Evolutionary conservation across 176 grass and related monocot species (phyloP).

Genomic region (Elymus sibiricus): DNA sequence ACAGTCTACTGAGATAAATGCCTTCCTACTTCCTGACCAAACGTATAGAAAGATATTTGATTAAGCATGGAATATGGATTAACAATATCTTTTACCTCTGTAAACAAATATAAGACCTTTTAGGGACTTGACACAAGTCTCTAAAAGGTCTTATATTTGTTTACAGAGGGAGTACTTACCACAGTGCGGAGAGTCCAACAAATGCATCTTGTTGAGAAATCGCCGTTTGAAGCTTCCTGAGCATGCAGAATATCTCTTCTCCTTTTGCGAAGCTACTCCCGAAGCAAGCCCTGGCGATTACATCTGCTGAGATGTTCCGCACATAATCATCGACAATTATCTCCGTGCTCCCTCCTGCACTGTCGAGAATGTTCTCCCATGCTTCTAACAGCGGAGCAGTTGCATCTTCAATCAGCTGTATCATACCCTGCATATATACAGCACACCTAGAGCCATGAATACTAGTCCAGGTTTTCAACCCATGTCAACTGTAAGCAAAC

Average conservation of each 20-base stretch:
- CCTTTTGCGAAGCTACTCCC: constrained; percentile 68
- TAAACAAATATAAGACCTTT: no score
- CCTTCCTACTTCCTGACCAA: neutral
- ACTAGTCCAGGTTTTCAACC: neutral
- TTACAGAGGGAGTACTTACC: constrained; percentile 15
- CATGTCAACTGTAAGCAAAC: constrained; percentile 16
- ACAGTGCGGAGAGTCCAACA: constrained; percentile 36
- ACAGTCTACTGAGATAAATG: neutral
- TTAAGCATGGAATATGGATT: neutral
- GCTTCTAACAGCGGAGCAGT: constrained; percentile 36
- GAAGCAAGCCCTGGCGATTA: constrained; percentile 70
- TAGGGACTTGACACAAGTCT: no score
- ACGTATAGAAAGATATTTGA: neutral
- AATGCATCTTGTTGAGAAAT: constrained; percentile 36
- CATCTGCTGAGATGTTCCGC: constrained; percentile 63
- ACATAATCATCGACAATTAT: constrained; percentile 66
- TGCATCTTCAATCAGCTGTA: constrained; percentile 50
- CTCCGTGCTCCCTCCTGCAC: constrained; percentile 34
- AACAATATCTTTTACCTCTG: neutral
- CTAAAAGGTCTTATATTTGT: no score
- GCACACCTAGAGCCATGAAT: neutral
- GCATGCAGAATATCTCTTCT: constrained; percentile 61
- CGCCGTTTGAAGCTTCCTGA: constrained; percentile 50
- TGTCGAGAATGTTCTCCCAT: constrained; percentile 52
- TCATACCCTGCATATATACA: constrained; percentile 48